These are phyloP conservation scores for Eutrema heterophyllum DNA, from an alignment of 345 rosid genomes.

Conservation along the genomic window DNA sequence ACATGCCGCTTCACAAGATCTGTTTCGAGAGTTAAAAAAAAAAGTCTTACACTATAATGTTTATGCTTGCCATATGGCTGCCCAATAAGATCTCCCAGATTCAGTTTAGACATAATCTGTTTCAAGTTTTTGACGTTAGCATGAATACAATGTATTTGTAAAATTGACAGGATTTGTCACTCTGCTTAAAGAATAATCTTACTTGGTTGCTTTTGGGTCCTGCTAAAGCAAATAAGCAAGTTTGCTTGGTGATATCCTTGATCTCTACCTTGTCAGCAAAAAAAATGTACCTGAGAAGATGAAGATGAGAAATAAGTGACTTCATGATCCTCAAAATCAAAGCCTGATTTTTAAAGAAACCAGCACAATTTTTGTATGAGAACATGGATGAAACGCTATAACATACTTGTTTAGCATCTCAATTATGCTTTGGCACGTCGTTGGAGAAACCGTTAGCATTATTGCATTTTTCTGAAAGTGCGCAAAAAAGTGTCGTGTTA, in stretches of 20 bases:
- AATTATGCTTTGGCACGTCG: conserved; percentile 49
- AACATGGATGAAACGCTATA: background rate
- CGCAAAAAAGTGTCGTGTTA: background rate
- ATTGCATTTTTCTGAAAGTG: conserved; percentile 68
- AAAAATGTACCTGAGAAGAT: conserved; percentile 61
- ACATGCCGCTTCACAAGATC: background rate
- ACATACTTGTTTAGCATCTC: conserved; percentile 75
- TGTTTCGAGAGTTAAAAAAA: background rate
- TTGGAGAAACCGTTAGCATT: conserved; percentile 61
- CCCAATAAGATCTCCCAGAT: conserved; percentile 69
- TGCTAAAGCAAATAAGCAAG: conserved; percentile 58
- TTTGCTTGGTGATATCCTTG: conserved; percentile 74
- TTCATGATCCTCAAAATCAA: background rate
- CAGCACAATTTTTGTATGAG: background rate
- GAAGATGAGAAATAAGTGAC: conserved; percentile 1
- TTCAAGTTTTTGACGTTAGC: background rate
- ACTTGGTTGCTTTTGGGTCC: conserved; percentile 75
- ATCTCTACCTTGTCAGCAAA: conserved; percentile 82
- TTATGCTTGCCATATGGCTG: conserved; percentile 70
- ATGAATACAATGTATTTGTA: background rate
- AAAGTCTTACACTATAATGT: conserved; percentile 68
- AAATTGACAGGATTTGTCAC: background rate
- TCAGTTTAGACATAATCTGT: conserved; percentile 66
- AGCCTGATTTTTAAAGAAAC: background rate
- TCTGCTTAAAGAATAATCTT: conserved; percentile 24